Conservation (phyloP, 768 basidiomycete species). For the Tylopilus vinaceipallidus region DNA sequence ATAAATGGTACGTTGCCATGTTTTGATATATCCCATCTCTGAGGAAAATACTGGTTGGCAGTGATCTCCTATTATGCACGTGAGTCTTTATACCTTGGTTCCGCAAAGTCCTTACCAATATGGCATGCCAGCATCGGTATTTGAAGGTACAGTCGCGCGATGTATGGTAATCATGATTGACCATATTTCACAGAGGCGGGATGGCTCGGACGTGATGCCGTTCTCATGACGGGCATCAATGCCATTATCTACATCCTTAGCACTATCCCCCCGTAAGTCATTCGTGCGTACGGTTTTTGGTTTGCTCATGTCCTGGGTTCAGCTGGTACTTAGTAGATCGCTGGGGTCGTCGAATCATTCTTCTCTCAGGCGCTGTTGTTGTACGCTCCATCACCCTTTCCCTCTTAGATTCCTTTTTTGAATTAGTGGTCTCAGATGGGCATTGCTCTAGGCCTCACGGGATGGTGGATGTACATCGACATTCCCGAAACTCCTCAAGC, state of each 20-base stretch:
- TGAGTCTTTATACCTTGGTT: conserved; percentile 39
- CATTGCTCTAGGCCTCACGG: conserved; percentile 71
- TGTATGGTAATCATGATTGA: conserved; percentile 1
- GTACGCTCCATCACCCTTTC: conserved; percentile 41
- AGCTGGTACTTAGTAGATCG: conserved; percentile 95
- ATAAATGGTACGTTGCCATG: conserved; percentile 71
- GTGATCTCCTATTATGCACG: conserved; percentile 95
- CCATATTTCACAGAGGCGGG: conserved; percentile 69
- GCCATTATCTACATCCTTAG: conserved; percentile 76
- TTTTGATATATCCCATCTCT: conserved; percentile 6
- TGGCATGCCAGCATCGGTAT: conserved; percentile 66
- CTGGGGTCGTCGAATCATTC: conserved; percentile 84
- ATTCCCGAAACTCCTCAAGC: conserved; percentile 80
- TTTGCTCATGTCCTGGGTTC: conserved; percentile 8
- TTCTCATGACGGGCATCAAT: conserved; percentile 96
- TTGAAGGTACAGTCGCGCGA: conserved; percentile 66
- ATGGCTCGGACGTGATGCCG: conserved; percentile 90
- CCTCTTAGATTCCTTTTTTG: conserved; percentile 4
- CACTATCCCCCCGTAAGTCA: conserved; percentile 78
- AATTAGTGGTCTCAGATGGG: conserved; percentile 69
- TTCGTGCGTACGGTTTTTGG: not conserved
- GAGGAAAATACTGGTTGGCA: conserved; percentile 27
- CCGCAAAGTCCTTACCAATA: conserved; percentile 8
- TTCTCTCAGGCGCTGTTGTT: conserved; percentile 80
- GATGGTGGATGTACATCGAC: conserved; percentile 94